These are phyloP conservation scores for Mycena alexandri DNA, from an alignment of 768 basidiomycete species.

Conservation along the genomic window DNA sequence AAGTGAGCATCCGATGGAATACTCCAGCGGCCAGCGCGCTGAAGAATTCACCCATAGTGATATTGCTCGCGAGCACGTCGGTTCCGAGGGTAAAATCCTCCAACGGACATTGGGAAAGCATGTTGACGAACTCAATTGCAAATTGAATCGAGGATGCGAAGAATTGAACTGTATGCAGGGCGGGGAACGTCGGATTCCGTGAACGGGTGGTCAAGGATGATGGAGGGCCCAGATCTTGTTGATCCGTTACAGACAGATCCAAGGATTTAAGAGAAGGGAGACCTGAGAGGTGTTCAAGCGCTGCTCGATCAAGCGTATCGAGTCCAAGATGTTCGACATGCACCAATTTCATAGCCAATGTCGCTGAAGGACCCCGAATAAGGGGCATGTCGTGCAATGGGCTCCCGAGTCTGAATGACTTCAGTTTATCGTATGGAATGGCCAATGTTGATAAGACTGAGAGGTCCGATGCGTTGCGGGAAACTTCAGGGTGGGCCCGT, in stretches of 20 bases:
- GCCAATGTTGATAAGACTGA: neutral
- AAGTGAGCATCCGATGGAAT: neutral
- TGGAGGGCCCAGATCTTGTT: neutral
- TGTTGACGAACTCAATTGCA: neutral
- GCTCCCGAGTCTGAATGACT: neutral
- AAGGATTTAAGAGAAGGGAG: slow-evolving; percentile 4
- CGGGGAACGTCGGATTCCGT: neutral
- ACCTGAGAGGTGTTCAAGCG: slow-evolving; percentile 7
- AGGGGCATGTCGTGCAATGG: neutral
- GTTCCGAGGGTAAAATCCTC: neutral
- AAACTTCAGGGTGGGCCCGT: neutral
- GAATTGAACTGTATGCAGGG: neutral
- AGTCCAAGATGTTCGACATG: neutral
- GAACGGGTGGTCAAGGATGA: neutral
- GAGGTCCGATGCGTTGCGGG: neutral
- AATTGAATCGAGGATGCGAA: neutral
- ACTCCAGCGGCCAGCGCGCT: neutral
- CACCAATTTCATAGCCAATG: neutral
- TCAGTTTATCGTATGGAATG: neutral
- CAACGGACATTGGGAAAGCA: neutral
- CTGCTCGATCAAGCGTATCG: neutral
- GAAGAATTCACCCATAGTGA: neutral
- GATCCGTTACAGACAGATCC: neutral
- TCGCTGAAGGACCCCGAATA: neutral
- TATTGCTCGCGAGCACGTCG: neutral